Base-by-base conservation (phyloP, 345 rosid species). In the Populus nigra region DNA sequence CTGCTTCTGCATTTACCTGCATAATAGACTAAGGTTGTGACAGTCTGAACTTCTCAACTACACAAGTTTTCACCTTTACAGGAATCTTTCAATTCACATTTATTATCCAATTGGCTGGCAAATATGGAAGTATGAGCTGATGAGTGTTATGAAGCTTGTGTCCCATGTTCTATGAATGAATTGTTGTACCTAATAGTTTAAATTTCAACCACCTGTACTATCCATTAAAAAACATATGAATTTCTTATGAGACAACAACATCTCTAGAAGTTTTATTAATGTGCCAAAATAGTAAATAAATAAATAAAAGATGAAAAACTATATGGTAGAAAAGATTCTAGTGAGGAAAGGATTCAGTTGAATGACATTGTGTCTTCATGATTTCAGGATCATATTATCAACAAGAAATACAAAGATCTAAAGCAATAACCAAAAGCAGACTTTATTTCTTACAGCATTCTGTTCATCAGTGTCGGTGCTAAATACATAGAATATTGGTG, bases 1-100 rank as follows among this genome's bases (percentile, higher is more conserved):
- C 92, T 41, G 92, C 94, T 83, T 89, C 94, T 18, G 88, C 89
- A 82, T 86, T 85, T 77, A 80, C 88, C 96, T 91, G 87, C 71
- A 59, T 2, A 23, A 68, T 17, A 31, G 50, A 77, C 55, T 53
- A 68, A 53, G 50, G 27, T 61, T 8, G 67, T 49, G 33, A 59
- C 29, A 10, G 29, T 11, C 25, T 59, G 65, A 57, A 22, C 63
- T n/a, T 57, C 27, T 50, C 59, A 50, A 18, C n/a, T 17, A 7
- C 59, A 50, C 5, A 50, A 22, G 62, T 23, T 57, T 57, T 57
- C 62, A 57, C 62, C 13, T 22, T 57, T 57, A 57, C 62, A 57
- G 12, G 63, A 57, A 22, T 57, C 63, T 57, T 57, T 57, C 13
- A 41, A 41, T 41, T 41, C 63, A n/a, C 3, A 57, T 57, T 59